Evolutionary conservation across 495 filamentous ascomycete genomes (phyloP), one percentile per base, ranked within the genome.

Genomic region (Penicillium riverlandense): DNA sequence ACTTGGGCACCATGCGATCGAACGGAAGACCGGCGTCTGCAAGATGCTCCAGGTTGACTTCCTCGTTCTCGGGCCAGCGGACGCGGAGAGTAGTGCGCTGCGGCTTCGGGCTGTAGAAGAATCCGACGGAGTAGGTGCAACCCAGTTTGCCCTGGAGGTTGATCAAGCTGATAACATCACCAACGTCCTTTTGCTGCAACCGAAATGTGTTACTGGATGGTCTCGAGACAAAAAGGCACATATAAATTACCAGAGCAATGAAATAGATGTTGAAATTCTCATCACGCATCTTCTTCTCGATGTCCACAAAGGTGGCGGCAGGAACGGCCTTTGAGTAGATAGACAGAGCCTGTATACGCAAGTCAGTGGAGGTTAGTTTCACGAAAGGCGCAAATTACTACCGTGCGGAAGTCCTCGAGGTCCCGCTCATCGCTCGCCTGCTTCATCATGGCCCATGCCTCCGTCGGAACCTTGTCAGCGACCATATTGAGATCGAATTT

Each of bases 101-200:
- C 0, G 88, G 79, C 51, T 84, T 84, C 14, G 67, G 53, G 32
- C 67, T 71, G 54, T 78, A 82, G 48, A 79, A 82, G 53, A 85
- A 86, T 0, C 77, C 77, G 47, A 95, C 79, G 10, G 77, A 70
- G 55, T 85, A 96, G 53, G 84, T 84, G 57, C 83, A 79, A 54
- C 85, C 77, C 2, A 83, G 58, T 44, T 88, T 82, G 14, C 92
- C 92, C 50, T 95, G 84, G 8, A 95, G 74, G 47, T 92, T 81
- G 65, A 96, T 87, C 47, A 86, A 77, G 44, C 80, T 90, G 49
- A 85, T 74, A 5, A 81, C 82, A 11, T 71, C 54, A 0, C 70
- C 59, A 7, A 83, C 45, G 31, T 79, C 70, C 10, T 74, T 69
- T 46, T 83, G 74, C 77, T 87, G 29, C 30, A 43, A 9, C 14